phyloP scores from a whole-genome alignment of 192 early-diverging fungal species.

The Umbelopsis sp. region DNA sequence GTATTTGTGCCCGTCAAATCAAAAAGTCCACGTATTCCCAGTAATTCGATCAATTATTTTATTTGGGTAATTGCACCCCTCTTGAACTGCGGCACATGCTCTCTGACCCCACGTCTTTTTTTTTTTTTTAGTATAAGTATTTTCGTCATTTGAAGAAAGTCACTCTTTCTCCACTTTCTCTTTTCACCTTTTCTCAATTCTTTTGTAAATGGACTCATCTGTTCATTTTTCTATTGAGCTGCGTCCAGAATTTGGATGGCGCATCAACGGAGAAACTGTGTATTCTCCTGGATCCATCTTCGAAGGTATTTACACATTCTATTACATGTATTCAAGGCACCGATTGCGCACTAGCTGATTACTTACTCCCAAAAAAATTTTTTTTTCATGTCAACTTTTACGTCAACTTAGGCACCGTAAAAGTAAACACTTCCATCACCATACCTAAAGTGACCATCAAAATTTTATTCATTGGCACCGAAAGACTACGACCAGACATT shows the following conservation, averaged over 20 bases:
- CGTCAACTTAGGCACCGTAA: background rate
- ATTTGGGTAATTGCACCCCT: no score
- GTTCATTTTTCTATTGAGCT: background rate
- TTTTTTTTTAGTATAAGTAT: no score
- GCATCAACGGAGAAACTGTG: constrained; percentile 3
- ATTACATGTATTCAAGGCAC: background rate
- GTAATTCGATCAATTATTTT: no score
- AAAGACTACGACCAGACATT: background rate
- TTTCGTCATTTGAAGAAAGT: no score
- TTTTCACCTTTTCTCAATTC: background rate
- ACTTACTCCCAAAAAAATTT: no score
- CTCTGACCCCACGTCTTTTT: no score
- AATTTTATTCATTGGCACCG: background rate
- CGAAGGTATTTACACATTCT: background rate
- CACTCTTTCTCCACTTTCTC: background rate
- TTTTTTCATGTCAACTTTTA: background rate
- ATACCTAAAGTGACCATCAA: background rate
- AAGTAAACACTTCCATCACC: background rate
- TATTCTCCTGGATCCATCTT: constrained; percentile 7
- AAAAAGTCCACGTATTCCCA: no score
- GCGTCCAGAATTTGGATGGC: background rate
- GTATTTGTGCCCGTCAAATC: no score
- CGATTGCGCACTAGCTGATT: background rate
- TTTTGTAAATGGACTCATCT: background rate
- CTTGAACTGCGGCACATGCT: no score